phyloP scores from a whole-genome alignment of 768 basidiomycete species.

The Tulasnella sp. region DNA sequence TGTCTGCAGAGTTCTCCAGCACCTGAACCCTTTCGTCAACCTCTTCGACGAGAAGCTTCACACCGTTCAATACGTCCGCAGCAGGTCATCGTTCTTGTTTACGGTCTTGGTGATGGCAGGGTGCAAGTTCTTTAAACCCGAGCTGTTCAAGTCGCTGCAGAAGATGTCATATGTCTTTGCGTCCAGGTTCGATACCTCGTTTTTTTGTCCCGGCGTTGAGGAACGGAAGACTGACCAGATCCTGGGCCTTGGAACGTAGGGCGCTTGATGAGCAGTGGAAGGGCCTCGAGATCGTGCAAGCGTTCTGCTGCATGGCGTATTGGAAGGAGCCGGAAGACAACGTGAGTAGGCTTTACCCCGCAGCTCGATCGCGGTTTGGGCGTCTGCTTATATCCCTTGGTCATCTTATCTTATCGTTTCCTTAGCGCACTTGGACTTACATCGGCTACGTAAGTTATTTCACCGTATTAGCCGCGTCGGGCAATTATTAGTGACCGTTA shows the following conservation, averaged over 20 bases:
- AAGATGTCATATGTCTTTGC: slow-evolving; percentile 61
- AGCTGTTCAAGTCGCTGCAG: slow-evolving; percentile 64
- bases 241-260: slow-evolving; percentile 42
- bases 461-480: slow-evolving; percentile 15
- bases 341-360: slow-evolving; percentile 41
- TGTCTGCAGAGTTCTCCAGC: slow-evolving; percentile 57
- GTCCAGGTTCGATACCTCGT: neutral
- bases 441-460: slow-evolving; percentile 56
- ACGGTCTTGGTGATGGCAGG: slow-evolving; percentile 79
- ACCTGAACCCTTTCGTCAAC: slow-evolving; percentile 85
- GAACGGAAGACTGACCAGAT: neutral
- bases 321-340: slow-evolving; percentile 88
- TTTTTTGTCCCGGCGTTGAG: neutral
- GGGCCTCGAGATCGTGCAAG: slow-evolving; percentile 82
- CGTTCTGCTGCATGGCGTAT: slow-evolving; percentile 85
- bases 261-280: slow-evolving; percentile 78
- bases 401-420: slow-evolving; percentile 9
- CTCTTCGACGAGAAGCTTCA: slow-evolving; percentile 86
- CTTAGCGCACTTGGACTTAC: slow-evolving; percentile 77
- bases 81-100: slow-evolving; percentile 77
- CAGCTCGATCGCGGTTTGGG: neutral
- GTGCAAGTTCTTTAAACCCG: slow-evolving; percentile 76
- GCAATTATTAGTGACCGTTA: neutral
- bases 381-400: neutral
- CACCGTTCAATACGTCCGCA: slow-evolving; percentile 72